Base-by-base conservation (phyloP, 768 basidiomycete genomes). In the Boletellus sp. region DNA sequence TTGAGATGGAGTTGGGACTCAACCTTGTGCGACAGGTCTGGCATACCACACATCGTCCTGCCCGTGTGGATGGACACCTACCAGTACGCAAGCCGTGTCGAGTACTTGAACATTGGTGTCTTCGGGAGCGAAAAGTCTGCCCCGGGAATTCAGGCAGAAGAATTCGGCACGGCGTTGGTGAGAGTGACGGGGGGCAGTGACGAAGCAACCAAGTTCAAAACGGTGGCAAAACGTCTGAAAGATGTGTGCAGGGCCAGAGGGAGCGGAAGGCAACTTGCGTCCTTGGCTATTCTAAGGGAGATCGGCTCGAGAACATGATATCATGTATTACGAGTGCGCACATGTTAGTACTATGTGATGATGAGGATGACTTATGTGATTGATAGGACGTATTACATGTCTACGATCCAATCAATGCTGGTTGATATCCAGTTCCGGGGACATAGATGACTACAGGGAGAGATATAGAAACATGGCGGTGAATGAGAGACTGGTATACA, bases 341-440 rank as follows among this genome's bases (percentile, higher is more conserved):
- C 24, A 7, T 28, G 26, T 9, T 26, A 26, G 28, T 2, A 7
- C 1, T 28, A 28, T 11, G 28, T 26, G 9, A 28, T 10, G 28
- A 10, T 28, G 9, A 28, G 9, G 28, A 28, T 28, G 28, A n/a
- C n/a, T 9, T 8, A 28, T 28, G 9, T 28, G 11, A 6, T 28
- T 28, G 9, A 28, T 28, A 28, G 28, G 22, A 34, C 16, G 3
- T 38, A 3, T 42, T 49, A 45, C 36, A 52, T 37, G 37, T 34
- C 34, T 50, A 17, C 23, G 16, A 20, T 23, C n/a, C n/a, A n/a
- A n/a, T n/a, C n/a, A 41, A 46, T 36, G 34, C 36, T 33, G 42
- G 55, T 63, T 11, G 40, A 28, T 19, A 42, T 42, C 52, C 62
- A 62, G 47, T 61, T 61, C 61, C 42, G 48, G 56, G 56, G 62